Evolutionary conservation across 2,329 filamentous ascomycete genomes (phyloP), one percentile per base, ranked within the genome.

Genomic region (Aspergillus uvarum): DNA sequence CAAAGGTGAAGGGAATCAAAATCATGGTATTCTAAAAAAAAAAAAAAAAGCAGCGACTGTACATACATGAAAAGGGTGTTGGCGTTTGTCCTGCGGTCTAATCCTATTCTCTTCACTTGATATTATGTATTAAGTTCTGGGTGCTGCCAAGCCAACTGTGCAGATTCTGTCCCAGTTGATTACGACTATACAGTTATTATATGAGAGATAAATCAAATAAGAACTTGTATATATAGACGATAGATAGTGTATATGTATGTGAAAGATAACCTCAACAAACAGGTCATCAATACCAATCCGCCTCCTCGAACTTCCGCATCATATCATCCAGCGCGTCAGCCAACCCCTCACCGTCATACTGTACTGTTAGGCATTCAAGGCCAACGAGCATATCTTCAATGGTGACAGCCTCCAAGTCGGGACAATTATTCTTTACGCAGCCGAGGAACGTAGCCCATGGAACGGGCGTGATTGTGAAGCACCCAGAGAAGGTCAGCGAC

Each of bases 1-100:
- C 71, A 24, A 83, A 83, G 56, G 80, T 83, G 59, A 83, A 86
- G 67, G 83, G 81, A 68, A 72, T 82, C 48, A 76, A 81, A 59
- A 75, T 80, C 38, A 60, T 80, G 60, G 70, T 80, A 77, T 84
- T 67, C 68, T 90, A 68, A 83, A 44, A n/a, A 19, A 68, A 83
- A n/a, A n/a, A n/a, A n/a, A n/a, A n/a, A n/a, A n/a, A n/a, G n/a
- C n/a, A n/a, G 64, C 53, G 54, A 56, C 32, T 55, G 51, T 32
- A 59, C 44, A 51, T 47, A 54, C n/a, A 32, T 38, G 48, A 50
- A 54, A 29, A 44, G 35, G 58, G 32, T 35, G 47, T 57, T 52
- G 59, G 59, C 59, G 59, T 64, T 63, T 19, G 32, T 52, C 16
- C 56, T 5, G 48, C 31, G 32, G 62, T 29, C 47, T 51, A 47